Evolutionary conservation across 2,329 filamentous ascomycete species (phyloP), one percentile per base, ranked within the genome.

Genomic region (Aspergillus sp.): DNA sequence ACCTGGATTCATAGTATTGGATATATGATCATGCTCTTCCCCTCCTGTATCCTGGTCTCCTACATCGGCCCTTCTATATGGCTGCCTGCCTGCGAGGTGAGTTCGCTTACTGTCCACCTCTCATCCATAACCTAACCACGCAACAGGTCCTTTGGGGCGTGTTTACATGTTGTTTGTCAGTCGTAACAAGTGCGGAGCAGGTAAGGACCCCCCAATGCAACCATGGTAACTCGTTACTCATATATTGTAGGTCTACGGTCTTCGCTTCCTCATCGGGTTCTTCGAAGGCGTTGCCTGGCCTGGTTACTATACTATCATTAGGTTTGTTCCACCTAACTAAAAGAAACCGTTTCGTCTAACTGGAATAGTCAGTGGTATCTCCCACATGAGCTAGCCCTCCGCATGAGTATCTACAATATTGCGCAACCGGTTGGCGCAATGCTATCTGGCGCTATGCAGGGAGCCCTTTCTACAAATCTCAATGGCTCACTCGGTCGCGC

Each of bases 391-490:
- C 35, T 37, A 2, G 35, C 35, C 7, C 47, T 57, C 25, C 56
- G 50, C 12, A 53, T 57, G 55, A 57, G 55, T 15, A 14, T 57
- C 15, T 57, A 53, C 17, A 57, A 57, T 15, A 57, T 57, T 27
- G 55, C 55, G 1, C 55, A 57, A 17, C 55, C 55, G 2, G 50
- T 54, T 4, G 56, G 56, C 2, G 56, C 50, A 4, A 57, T 57
- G 56, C 37, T 57, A 15, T 57, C 55, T 5, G 55, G 55, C 1
- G 55, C 55, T 7, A 52, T 57, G 41, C 56, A 57, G 23, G 56
- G 56, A 2, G 56, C 56, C n/a, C 50, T 57, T 3, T 41, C 56
- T 3, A 57, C 56, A 2, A 57, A 54, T 6, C 35, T 57, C 37
- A 23, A 57, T 11, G 56, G 56, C 3, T 31, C 45, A 6, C 19